Evolutionary conservation across 2,329 filamentous ascomycete genomes (phyloP).

Genomic region (Sporothrix pallida): DNA sequence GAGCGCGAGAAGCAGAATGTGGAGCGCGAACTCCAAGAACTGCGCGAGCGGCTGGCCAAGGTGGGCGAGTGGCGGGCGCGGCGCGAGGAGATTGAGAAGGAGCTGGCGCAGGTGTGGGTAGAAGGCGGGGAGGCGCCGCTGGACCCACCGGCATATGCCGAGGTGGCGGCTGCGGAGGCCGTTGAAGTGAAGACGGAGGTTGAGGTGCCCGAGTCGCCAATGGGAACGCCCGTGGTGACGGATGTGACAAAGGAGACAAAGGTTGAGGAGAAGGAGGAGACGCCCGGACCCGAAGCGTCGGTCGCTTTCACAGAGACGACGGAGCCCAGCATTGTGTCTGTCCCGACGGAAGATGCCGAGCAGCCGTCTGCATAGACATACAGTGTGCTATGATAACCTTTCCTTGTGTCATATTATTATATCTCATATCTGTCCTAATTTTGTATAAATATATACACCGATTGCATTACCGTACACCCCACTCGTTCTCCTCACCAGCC

Average conservation of each 20-base stretch:
- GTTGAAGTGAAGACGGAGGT: not conserved
- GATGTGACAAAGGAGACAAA: not conserved
- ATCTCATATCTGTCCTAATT: not conserved
- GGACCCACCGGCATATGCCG: constrained; percentile 56
- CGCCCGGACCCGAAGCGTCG: not conserved
- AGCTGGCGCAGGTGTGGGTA: constrained; percentile 71
- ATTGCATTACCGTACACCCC: not conserved
- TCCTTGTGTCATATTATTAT: not conserved
- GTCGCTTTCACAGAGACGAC: not conserved
- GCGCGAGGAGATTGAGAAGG: constrained; percentile 78
- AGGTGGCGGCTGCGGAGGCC: constrained; percentile 35
- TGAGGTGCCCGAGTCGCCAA: not conserved
- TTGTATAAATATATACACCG: constrained; percentile 15
- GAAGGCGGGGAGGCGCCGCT: constrained; percentile 57
- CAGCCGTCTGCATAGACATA: not conserved
- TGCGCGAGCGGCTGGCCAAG: constrained; percentile 77
- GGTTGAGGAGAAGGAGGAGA: not conserved
- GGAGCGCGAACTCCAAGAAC: constrained; percentile 85
- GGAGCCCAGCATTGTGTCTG: constrained; percentile 14
- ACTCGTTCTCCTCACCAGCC: too few relatives aligned
- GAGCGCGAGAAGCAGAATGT: constrained; percentile 91
- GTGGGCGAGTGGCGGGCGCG: constrained; percentile 85
- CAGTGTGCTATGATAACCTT: not conserved
- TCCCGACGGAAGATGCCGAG: not conserved
- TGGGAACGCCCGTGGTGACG: not conserved